A percentile compares a stretch with the other conserved stretches of the same genome.
Evolutionary conservation across 495 filamentous ascomycete species (phyloP).

Genomic region (Neurospora sp.): DNA sequence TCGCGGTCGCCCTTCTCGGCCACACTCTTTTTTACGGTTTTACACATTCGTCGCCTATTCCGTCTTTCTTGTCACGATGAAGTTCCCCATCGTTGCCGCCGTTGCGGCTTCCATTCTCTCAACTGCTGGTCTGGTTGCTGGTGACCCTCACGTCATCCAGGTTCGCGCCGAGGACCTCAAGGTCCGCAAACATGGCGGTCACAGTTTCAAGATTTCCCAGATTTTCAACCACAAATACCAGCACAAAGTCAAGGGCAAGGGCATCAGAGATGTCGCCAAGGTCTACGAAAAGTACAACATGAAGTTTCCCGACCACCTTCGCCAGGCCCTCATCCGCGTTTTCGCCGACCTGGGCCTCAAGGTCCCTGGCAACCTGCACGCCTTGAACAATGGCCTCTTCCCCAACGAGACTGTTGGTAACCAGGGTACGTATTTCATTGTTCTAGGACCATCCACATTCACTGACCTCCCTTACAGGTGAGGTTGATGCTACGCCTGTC

Average conservation of each 20-base stretch:
- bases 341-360: conserved; percentile 23
- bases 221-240: conserved; percentile 30
- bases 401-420: conserved; percentile 6
- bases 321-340: conserved; percentile 18
- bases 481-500: conserved; percentile 28
- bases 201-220: conserved; percentile 31
- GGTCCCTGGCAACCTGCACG: conserved; percentile 7
- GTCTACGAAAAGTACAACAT: conserved; percentile 33
- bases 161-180: conserved; percentile 16
- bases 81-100: conserved; percentile 14
- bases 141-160: conserved; percentile 11
- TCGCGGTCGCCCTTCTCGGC: neutral
- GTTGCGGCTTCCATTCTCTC: conserved; percentile 18
- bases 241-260: conserved; percentile 25
- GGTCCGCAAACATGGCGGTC: conserved; percentile 26
- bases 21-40: neutral
- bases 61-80: conserved; percentile 11
- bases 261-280: conserved; percentile 31
- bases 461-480: conserved; percentile 13
- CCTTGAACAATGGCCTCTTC: conserved; percentile 1
- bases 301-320: conserved; percentile 22
- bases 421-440: conserved; percentile 3
- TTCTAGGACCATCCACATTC: neutral
- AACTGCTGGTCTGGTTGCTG: conserved; percentile 15
- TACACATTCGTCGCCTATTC: conserved; percentile 1